phyloP scores from a whole-genome alignment of 2,329 filamentous ascomycete genomes.

The Ophiostoma angusticollis region DNA sequence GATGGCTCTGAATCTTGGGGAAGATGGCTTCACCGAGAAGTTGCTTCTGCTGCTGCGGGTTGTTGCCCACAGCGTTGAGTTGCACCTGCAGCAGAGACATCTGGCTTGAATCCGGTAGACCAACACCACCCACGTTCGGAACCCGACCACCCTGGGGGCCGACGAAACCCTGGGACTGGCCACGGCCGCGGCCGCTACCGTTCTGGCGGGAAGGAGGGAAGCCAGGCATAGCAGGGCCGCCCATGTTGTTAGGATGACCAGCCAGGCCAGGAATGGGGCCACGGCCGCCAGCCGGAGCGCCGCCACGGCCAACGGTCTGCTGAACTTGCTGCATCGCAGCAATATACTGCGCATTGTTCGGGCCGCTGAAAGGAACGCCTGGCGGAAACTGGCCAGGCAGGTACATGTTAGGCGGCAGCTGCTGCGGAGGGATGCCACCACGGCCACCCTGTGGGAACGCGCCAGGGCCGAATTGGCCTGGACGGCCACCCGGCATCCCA shows the following conservation, averaged over 20 bases:
- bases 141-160: slow-evolving; percentile 34
- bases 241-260: slow-evolving; percentile 44
- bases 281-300: slow-evolving; percentile 52
- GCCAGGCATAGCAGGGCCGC: slow-evolving; percentile 40
- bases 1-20: slow-evolving; percentile 92
- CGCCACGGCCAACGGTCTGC: slow-evolving; percentile 47
- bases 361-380: slow-evolving; percentile 59
- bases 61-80: slow-evolving; percentile 33
- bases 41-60: slow-evolving; percentile 85
- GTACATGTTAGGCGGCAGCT: slow-evolving; percentile 80
- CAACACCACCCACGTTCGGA: slow-evolving; percentile 19
- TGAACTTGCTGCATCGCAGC: slow-evolving; percentile 72
- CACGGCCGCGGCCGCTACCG: slow-evolving; percentile 28
- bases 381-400: slow-evolving; percentile 72
- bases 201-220: slow-evolving; percentile 43
- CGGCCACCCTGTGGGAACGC: slow-evolving; percentile 81
- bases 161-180: slow-evolving; percentile 25
- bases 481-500: slow-evolving; percentile 61
- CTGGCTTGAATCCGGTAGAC: slow-evolving; percentile 30
- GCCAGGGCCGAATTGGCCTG: slow-evolving; percentile 66
- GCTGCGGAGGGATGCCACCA: slow-evolving; percentile 68
- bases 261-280: slow-evolving; percentile 54
- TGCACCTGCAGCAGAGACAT: slow-evolving; percentile 41
- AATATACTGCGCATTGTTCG: slow-evolving; percentile 66
- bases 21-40: slow-evolving; percentile 95